A percentile compares a stretch with the other conserved stretches of the same genome.
phyloP scores from a whole-genome alignment of 495 filamentous ascomycete species.

The Neurospora hispaniola region DNA sequence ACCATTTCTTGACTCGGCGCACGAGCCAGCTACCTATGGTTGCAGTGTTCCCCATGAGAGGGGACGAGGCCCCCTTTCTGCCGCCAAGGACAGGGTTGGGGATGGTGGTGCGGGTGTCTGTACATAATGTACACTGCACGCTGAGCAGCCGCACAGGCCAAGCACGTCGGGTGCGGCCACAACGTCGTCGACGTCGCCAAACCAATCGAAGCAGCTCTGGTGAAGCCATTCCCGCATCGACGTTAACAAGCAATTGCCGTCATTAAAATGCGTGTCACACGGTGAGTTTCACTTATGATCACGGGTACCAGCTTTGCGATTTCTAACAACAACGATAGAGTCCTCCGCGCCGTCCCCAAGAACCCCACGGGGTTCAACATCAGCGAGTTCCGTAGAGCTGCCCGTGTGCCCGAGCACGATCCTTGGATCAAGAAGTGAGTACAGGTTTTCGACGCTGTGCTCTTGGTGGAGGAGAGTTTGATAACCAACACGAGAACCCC shows the following conservation, averaged over 20 bases:
- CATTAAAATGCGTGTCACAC: conserved; percentile 34
- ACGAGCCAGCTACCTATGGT: not conserved
- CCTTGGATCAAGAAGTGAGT: conserved; percentile 75
- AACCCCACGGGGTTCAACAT: conserved; percentile 83
- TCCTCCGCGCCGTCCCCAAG: conserved; percentile 20
- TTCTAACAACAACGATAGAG: not conserved
- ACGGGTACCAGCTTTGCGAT: conserved; percentile 7
- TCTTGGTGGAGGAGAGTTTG: conserved; percentile 4
- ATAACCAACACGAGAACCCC: not conserved
- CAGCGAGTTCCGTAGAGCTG: conserved; percentile 56
- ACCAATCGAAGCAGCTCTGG: not conserved
- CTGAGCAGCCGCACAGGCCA: not conserved
- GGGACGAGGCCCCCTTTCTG: not conserved
- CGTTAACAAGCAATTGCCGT: conserved; percentile 17
- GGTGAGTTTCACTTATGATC: conserved; percentile 23
- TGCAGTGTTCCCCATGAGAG: not conserved
- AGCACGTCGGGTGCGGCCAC: not conserved
- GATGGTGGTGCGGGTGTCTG: not conserved
- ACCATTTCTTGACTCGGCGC: not conserved
- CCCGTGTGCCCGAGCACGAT: conserved; percentile 60
- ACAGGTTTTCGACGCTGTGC: not conserved
- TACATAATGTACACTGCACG: not conserved
- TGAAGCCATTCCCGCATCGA: conserved; percentile 2
- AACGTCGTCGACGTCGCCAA: not conserved
- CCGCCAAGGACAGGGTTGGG: not conserved